Evolutionary conservation across 495 filamentous ascomycete species (phyloP).

Genomic region (Podospora bellae-mahoneyi): DNA sequence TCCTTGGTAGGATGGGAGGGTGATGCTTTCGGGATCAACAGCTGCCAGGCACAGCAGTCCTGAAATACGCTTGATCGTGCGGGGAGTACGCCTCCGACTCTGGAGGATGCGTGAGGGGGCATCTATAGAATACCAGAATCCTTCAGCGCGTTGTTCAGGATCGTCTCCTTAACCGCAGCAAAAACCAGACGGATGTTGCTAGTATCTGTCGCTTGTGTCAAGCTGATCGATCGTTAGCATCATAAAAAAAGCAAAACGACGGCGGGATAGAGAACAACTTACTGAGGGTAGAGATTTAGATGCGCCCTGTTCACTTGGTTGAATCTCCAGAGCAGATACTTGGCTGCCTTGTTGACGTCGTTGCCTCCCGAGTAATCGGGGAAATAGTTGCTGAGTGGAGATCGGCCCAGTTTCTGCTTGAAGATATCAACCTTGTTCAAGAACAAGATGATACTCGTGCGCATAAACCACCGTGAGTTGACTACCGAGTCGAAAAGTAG

Average conservation of each 20-base stretch:
- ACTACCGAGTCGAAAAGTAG: constrained; percentile 99
- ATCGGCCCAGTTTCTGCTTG: constrained; percentile 85
- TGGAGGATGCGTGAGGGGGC: background rate
- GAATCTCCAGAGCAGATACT: constrained; percentile 97
- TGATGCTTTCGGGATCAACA: background rate
- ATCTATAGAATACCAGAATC: constrained; percentile 91
- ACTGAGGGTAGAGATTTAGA: constrained; percentile 97
- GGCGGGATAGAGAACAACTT: constrained; percentile 38
- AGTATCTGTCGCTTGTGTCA: constrained; percentile 97
- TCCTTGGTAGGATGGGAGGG: background rate
- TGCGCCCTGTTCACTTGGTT: constrained; percentile 97
- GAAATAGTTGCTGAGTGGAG: constrained; percentile 88
- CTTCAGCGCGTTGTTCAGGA: constrained; percentile 95
- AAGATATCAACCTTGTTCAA: constrained; percentile 98
- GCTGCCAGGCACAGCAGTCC: background rate
- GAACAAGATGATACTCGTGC: constrained; percentile 97
- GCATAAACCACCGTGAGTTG: constrained; percentile 98
- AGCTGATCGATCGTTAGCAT: constrained; percentile 46
- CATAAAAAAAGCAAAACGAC: constrained; percentile 32
- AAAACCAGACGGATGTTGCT: constrained; percentile 98
- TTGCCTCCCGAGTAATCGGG: constrained; percentile 96
- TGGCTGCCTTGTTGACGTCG: constrained; percentile 95
- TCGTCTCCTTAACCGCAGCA: constrained; percentile 97
- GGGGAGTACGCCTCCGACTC: background rate
- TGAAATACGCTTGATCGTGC: background rate